Evolutionary conservation across 2,329 filamentous ascomycete species (phyloP).

Genomic region (Ophiostoma montium): DNA sequence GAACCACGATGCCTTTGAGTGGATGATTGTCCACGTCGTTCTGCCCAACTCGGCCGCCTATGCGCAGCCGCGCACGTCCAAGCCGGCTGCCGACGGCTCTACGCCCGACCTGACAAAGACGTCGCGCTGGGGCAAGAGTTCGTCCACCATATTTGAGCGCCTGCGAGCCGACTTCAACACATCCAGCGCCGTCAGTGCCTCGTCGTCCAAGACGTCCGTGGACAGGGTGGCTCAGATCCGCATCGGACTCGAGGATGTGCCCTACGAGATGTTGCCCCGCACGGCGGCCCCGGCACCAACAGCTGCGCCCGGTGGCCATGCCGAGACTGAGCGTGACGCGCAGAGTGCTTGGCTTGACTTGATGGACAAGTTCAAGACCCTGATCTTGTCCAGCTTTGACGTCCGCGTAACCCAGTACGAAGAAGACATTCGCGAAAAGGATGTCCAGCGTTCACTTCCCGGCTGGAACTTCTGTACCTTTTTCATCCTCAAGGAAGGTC

Average conservation of each 20-base stretch:
- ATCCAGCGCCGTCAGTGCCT: conserved; percentile 60
- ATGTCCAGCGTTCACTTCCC: conserved; percentile 70
- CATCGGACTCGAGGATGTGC: conserved; percentile 55
- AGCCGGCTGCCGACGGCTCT: conserved; percentile 30
- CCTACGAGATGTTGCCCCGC: conserved; percentile 48
- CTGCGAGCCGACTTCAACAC: conserved; percentile 81
- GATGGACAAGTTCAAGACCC: conserved; percentile 69
- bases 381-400: conserved; percentile 84
- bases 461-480: conserved; percentile 99
- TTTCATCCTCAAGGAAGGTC: conserved; percentile 90
- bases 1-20: conserved; percentile 93
- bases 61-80: conserved; percentile 55
- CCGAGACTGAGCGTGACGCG: conserved; percentile 62
- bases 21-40: conserved; percentile 86
- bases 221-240: conserved; percentile 80
- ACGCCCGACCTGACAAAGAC: conserved; percentile 35
- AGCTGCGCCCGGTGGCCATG: conserved; percentile 30
- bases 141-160: conserved; percentile 67
- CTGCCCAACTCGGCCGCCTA: conserved; percentile 72
- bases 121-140: conserved; percentile 31
- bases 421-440: conserved; percentile 90
- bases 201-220: conserved; percentile 44
- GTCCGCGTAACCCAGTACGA: conserved; percentile 85
- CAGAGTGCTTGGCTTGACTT: conserved; percentile 75
- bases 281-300: conserved; percentile 49